These are phyloP conservation scores for Penicillium glabrum DNA, from an alignment of 2,329 filamentous ascomycete species.

Conservation along the genomic window DNA sequence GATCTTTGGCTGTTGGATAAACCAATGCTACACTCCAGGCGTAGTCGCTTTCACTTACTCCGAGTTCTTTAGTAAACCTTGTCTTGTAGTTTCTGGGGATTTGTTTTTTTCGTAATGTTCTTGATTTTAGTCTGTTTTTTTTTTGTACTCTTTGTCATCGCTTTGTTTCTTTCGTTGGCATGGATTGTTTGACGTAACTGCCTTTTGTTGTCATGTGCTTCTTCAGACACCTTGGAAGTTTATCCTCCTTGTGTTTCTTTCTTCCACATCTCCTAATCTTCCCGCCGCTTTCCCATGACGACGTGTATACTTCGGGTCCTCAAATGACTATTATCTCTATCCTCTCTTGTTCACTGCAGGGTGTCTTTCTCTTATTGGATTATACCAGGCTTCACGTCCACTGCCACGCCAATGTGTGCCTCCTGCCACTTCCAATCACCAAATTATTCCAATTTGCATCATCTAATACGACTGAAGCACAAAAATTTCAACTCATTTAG, in stretches of 20 bases:
- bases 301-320: neutral
- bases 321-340: neutral
- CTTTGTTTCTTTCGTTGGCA: neutral
- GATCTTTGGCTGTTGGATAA: neutral
- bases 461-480: neutral
- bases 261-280: neutral
- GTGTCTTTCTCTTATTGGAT: neutral
- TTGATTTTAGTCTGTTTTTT: neutral
- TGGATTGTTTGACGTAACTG: neutral
- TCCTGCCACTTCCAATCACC: neutral
- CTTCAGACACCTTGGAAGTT: neutral
- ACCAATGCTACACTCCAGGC: neutral
- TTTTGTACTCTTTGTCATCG: neutral
- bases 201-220: neutral
- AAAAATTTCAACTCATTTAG: neutral
- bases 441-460: neutral
- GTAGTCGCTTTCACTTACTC: neutral
- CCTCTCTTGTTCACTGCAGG: neutral
- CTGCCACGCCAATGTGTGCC: neutral
- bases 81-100: too few relatives aligned
- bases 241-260: neutral
- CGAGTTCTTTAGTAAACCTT: neutral
- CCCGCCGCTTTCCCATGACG: neutral
- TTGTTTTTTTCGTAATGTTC: neutral
- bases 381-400: neutral